A percentile compares a stretch with the other conserved stretches of the same genome.
These are phyloP conservation scores for Mimosa bimucronata DNA, from an alignment of 306 rosid genomes.

Conservation along the genomic window DNA sequence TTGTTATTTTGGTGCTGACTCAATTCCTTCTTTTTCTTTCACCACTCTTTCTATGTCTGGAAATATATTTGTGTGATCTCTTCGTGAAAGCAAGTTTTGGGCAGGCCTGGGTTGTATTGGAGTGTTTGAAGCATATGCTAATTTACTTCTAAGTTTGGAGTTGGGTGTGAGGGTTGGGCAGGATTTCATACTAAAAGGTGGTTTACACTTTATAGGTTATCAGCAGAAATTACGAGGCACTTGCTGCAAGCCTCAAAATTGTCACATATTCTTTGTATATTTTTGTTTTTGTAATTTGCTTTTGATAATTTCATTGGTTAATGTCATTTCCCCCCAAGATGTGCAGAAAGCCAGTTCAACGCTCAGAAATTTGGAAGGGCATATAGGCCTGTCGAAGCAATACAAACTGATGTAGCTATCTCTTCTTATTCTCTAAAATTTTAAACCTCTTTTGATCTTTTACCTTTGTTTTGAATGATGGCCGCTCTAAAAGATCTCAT, in stretches of 20 bases:
- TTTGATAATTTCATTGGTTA: constrained; percentile 50
- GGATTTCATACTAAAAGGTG: constrained; percentile 39
- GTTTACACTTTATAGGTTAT: constrained; percentile 30
- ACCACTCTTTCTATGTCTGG: constrained; percentile 37
- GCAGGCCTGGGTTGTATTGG: constrained; percentile 27
- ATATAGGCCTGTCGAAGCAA: constrained; percentile 6
- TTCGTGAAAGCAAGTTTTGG: constrained; percentile 40
- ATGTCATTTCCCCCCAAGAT: constrained; percentile 40
- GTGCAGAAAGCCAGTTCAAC: constrained; percentile 31
- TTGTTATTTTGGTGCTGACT: constrained; percentile 44
- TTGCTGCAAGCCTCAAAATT: constrained; percentile 35
- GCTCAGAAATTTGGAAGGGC: background rate
- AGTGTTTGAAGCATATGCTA: constrained; percentile 20
- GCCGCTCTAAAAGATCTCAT: background rate
- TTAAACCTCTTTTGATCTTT: background rate
- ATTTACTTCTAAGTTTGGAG: constrained; percentile 32
- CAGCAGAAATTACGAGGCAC: constrained; percentile 24
- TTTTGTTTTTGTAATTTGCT: constrained; percentile 46
- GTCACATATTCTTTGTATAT: constrained; percentile 63
- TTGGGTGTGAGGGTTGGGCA: constrained; percentile 41
- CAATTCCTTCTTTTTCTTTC: constrained; percentile 37
- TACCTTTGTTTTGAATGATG: background rate
- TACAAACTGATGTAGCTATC: constrained; percentile 4
- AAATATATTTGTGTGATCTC: constrained; percentile 45
- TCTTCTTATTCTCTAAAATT: background rate